Conservation (phyloP, 73 alveolate species). For the Stentor roeselii region DNA sequence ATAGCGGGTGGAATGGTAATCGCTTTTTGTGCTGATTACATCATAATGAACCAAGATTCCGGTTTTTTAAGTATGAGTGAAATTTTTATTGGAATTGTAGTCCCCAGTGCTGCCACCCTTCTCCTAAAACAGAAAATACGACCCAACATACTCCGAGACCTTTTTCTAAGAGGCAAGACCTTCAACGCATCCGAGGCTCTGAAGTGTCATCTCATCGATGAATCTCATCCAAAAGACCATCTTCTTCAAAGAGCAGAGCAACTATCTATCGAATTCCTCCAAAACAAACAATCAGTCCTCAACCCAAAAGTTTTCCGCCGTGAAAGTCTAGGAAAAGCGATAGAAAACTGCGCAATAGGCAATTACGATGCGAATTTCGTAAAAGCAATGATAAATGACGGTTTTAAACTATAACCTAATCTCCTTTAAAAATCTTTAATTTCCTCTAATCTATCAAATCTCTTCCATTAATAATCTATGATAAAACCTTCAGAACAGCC, state of each 20-base stretch:
- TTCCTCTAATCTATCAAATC: no score
- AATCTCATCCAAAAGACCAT: neutral
- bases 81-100: slow-evolving; percentile 39
- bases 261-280: no score
- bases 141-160: neutral
- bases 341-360: no score
- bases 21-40: slow-evolving; percentile 42
- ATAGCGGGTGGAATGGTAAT: slow-evolving; percentile 54
- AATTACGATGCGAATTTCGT: no score
- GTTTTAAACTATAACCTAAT: no score
- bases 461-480: no score
- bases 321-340: no score
- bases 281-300: no score
- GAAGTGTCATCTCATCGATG: neutral
- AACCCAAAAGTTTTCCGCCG: no score
- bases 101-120: slow-evolving; percentile 27
- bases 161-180: slow-evolving; percentile 1
- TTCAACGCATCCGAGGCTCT: neutral
- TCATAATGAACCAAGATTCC: slow-evolving; percentile 35
- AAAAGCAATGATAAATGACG: no score
- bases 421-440: no score
- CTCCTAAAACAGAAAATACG: neutral
- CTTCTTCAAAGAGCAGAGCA: neutral
- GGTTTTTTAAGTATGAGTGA: slow-evolving; percentile 48
- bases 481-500: no score